Evolutionary conservation across 257 asterid genomes (phyloP).

Genomic region (Ballota nigra): DNA sequence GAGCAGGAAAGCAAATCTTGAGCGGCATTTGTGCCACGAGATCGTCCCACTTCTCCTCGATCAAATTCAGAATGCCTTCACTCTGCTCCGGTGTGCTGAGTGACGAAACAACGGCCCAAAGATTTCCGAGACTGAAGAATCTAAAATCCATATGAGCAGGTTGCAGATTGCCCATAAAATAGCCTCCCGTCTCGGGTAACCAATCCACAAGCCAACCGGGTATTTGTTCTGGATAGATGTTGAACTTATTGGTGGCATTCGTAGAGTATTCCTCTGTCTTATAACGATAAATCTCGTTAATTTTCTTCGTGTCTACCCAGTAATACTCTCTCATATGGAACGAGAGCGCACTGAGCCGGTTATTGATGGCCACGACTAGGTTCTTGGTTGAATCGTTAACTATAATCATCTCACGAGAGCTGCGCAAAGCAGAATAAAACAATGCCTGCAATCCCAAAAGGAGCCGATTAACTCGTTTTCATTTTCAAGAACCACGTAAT

Average conservation of each 20-base stretch:
- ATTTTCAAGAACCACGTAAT: not conserved
- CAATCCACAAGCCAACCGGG: constrained; percentile 86
- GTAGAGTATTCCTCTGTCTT: constrained; percentile 72
- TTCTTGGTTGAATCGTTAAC: constrained; percentile 59
- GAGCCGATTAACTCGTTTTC: not conserved
- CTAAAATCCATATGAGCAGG: constrained; percentile 94
- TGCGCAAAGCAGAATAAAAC: constrained; percentile 72
- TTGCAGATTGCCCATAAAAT: constrained; percentile 77
- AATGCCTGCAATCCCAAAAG: constrained; percentile 42
- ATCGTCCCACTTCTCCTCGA: constrained; percentile 92
- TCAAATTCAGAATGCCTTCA: constrained; percentile 60
- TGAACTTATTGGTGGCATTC: constrained; percentile 71
- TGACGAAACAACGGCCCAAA: constrained; percentile 85
- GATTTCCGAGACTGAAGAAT: constrained; percentile 87
- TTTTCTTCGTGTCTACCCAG: constrained; percentile 62
- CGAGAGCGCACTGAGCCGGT: constrained; percentile 64
- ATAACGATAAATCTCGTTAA: constrained; percentile 68
- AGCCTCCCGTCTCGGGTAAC: constrained; percentile 87
- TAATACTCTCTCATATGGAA: constrained; percentile 73
- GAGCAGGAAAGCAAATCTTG: constrained; percentile 91
- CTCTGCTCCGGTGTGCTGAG: constrained; percentile 73
- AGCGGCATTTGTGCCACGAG: constrained; percentile 81
- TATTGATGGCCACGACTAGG: constrained; percentile 59
- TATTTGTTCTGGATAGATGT: constrained; percentile 86
- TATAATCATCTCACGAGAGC: constrained; percentile 68